Conservation (phyloP, 73 alveolate genomes). For the Paramecium tetraurelia region DNA sequence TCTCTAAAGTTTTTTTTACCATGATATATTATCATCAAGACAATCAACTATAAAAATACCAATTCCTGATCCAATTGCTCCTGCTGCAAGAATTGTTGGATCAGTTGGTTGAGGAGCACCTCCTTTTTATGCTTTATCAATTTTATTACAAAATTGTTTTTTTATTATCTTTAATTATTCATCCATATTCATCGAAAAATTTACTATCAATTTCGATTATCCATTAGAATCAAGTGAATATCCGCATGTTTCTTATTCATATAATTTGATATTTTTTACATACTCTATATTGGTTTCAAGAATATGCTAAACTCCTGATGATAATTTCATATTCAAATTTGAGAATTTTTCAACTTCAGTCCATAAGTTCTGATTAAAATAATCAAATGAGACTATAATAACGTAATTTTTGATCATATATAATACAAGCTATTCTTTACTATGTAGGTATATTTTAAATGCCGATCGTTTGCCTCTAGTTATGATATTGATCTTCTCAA, state of each 20-base stretch:
- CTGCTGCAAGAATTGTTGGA: constrained; percentile 29
- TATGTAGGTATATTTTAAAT: not conserved
- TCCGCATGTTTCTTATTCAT: not conserved
- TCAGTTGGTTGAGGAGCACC: constrained; percentile 2
- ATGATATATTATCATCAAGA: constrained; percentile 16
- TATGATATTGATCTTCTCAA: not conserved
- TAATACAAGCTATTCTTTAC: not conserved
- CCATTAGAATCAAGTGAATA: not conserved
- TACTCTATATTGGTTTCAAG: not conserved
- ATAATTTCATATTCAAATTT: not conserved
- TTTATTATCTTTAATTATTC: not conserved
- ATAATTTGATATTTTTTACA: not conserved
- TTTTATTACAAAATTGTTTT: not conserved
- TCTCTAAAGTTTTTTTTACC: constrained; percentile 17
- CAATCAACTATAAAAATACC: constrained; percentile 41
- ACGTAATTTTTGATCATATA: not conserved
- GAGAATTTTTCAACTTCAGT: not conserved
- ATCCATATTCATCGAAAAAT: not conserved
- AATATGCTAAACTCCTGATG: not conserved
- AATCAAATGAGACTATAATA: not conserved
- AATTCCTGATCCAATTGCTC: constrained; percentile 26
- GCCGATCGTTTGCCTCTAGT: not conserved
- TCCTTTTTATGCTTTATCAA: not conserved
- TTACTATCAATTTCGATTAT: not conserved
- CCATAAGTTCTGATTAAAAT: not conserved